Percentiles rank a stretch among this genome's conserved stretches.
Evolutionary conservation across 257 asterid species (phyloP).

Genomic region (Forsythia suspensa): DNA sequence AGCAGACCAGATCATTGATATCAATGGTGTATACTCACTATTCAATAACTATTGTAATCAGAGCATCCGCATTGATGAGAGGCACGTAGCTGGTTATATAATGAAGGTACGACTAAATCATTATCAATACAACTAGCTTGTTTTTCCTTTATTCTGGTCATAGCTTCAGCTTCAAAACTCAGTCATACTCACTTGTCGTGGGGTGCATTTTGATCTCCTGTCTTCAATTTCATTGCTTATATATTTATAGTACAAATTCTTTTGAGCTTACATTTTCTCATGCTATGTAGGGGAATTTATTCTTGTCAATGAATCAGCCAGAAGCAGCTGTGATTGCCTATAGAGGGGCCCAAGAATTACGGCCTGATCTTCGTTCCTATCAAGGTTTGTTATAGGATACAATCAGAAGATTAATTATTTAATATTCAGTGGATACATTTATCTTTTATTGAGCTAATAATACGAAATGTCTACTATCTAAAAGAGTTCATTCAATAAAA

Average conservation of each 20-base stretch:
- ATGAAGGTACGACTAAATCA: conserved; percentile 66
- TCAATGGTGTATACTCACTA: conserved; percentile 21
- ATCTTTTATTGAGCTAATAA: conserved; percentile 3
- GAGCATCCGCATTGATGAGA: conserved; percentile 91
- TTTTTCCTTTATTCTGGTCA: conserved; percentile 3
- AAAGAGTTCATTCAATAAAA: conserved; percentile 1
- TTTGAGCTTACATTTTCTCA: conserved; percentile 14
- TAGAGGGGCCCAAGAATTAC: conserved; percentile 86
- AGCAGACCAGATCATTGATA: conserved; percentile 11
- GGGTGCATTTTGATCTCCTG: not conserved
- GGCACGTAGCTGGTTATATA: conserved; percentile 86
- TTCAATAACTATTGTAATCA: conserved; percentile 36
- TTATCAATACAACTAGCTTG: conserved; percentile 11
- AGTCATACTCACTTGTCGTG: not conserved
- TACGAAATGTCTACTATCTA: not conserved
- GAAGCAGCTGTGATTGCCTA: conserved; percentile 86
- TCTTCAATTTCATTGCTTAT: not conserved
- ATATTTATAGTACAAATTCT: not conserved
- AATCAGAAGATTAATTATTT: not conserved
- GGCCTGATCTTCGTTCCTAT: conserved; percentile 98
- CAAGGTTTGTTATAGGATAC: conserved; percentile 57
- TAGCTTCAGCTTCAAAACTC: not conserved
- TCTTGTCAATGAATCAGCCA: conserved; percentile 80
- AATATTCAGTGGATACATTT: not conserved
- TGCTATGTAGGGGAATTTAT: conserved; percentile 79